These are phyloP conservation scores for Onygenales sp. DNA, from an alignment of 2,329 filamentous ascomycete genomes.

Conservation along the genomic window DNA sequence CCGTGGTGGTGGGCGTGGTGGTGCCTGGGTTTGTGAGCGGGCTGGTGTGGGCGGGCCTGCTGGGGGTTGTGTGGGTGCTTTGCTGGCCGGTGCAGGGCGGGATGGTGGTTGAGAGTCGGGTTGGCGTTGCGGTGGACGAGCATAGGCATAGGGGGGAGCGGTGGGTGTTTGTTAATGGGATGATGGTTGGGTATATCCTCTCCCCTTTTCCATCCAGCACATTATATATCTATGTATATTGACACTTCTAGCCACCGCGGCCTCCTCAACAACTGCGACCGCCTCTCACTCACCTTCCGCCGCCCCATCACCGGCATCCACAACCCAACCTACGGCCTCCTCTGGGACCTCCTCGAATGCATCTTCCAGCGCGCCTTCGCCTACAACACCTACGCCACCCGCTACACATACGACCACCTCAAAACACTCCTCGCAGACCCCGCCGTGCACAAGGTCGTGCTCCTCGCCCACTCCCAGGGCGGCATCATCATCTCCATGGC, in stretches of 20 bases:
- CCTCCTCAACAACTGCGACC: conserved; percentile 61
- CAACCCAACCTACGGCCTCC: conserved; percentile 62
- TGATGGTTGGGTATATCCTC: conserved; percentile 10
- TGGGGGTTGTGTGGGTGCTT: conserved; percentile 5
- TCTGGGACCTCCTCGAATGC: conserved; percentile 71
- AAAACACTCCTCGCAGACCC: conserved; percentile 56
- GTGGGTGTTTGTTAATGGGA: conserved; percentile 14
- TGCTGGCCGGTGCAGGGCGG: conserved; percentile 8
- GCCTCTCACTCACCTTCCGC: conserved; percentile 61
- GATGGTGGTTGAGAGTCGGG: conserved; percentile 2
- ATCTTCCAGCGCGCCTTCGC: conserved; percentile 65
- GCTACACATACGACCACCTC: conserved; percentile 49
- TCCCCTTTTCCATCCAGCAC: neutral
- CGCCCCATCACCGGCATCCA: conserved; percentile 64
- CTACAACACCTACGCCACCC: conserved; percentile 60
- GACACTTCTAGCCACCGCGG: conserved; percentile 42
- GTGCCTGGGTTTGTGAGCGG: conserved; percentile 10
- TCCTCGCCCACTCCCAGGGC: conserved; percentile 70
- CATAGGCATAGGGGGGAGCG: conserved; percentile 4
- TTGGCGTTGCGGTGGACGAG: neutral
- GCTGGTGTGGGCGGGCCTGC: neutral
- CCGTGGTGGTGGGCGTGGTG: neutral
- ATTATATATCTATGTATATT: neutral
- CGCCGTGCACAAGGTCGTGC: conserved; percentile 56
- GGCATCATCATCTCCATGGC: conserved; percentile 64